Base-by-base conservation (phyloP, 179 eudicot genomes). In the Monotropa hypopitys region DNA sequence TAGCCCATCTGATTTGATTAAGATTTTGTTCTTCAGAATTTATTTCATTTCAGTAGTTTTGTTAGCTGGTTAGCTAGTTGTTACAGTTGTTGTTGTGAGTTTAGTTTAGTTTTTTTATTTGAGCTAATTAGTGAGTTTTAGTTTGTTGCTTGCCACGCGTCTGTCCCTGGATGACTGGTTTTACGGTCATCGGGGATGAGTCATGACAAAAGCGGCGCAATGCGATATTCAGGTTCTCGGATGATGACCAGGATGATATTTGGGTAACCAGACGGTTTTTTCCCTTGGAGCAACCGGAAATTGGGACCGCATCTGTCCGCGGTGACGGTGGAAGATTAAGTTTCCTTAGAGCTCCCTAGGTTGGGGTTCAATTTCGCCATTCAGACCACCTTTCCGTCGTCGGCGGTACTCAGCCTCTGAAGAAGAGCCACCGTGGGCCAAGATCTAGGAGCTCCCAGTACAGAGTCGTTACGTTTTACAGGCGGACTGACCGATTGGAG, bases 401-500 rank as follows among this genome's bases (percentile, higher is more conserved):
- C 68, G 32, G 69, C 5, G 71, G 73, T 65, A 23, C 81, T 50
- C 97, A 87, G 88, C 97, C 98, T 20, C 47, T 91, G 79, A 93
- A 90, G 84, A 93, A 91, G 80, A 90, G 95, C 80, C 87, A 97
- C 23, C 86, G 98, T 3, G 98, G 98, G 6, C 98, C 98, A 1
- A 85, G 98, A 78, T 93, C 98, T 4, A 80, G 98, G 12, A 93
- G 98, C 84, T 93, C 98, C 0, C 98, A 91, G 83, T 93, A 93
- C 56, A 83, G 98, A 18, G 98, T 97, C 2, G 98, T 93, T 40
- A 93, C 98, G 28, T 93, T 86, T 74, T 93, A 93, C 90, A 89
- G 98, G 81, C 72, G 98, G 35, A 93, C 98, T 71, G 98, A 97
- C 81, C 98, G 98, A 45, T 93, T 97, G 98, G 98, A 93, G 67